A percentile compares a stretch with the other conserved stretches of the same genome.
phyloP scores from a whole-genome alignment of 345 rosid genomes.

The Melastoma malabathricum region DNA sequence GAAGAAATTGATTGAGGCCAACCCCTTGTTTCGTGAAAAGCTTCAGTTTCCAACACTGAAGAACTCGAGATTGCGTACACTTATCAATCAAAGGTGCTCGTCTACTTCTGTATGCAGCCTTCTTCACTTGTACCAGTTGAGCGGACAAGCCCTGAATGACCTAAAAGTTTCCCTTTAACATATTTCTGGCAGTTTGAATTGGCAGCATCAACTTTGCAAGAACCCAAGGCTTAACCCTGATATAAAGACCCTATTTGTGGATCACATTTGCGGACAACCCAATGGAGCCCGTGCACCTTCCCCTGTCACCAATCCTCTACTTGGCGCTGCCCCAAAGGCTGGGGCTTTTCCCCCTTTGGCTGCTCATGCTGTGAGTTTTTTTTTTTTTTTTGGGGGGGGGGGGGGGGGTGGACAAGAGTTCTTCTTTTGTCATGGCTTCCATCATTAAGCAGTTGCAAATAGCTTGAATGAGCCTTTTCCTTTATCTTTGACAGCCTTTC shows the following conservation, averaged over 20 bases:
- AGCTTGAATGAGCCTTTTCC: not conserved
- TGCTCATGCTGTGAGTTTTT: conserved; percentile 59
- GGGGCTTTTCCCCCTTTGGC: conserved; percentile 44
- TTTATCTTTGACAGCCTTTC: conserved; percentile 35
- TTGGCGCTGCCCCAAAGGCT: conserved; percentile 48
- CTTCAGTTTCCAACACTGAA: conserved; percentile 75
- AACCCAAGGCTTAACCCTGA: conserved; percentile 76
- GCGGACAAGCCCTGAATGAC: not conserved
- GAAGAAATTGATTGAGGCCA: conserved; percentile 73
- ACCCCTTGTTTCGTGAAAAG: conserved; percentile 81
- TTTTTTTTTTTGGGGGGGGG: no score
- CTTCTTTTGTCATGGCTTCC: not conserved
- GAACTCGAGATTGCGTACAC: conserved; percentile 64
- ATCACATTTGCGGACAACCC: conserved; percentile 63
- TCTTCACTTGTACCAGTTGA: conserved; percentile 1
- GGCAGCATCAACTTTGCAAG: conserved; percentile 87
- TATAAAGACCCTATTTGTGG: conserved; percentile 68
- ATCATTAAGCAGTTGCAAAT: conserved; percentile 6
- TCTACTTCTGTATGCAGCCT: conserved; percentile 5
- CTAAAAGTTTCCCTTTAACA: conserved; percentile 2
- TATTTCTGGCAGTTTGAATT: conserved; percentile 48
- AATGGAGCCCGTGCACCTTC: conserved; percentile 66
- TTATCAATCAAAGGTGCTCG: conserved; percentile 69
- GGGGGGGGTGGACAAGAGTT: not conserved
- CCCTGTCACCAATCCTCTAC: conserved; percentile 64